Evolutionary conservation across 306 rosid species (phyloP), one percentile per base, ranked within the genome.

Genomic region (Prunus persica): DNA sequence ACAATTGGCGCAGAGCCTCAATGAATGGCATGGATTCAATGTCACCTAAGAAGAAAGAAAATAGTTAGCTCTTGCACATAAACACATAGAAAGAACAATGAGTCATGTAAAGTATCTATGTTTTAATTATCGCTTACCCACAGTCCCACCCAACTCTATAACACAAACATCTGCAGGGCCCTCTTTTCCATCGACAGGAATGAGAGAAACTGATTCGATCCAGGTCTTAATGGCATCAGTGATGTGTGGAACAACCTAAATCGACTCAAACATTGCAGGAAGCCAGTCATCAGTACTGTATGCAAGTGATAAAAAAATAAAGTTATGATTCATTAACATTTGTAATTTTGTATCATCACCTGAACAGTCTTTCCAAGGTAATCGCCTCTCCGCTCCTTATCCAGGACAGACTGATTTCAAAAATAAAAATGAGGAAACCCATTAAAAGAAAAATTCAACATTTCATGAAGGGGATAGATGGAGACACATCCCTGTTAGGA

Each of bases 1-100:
- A 96, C 77, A 96, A 80, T 47, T 92, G 98, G 32, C 99, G 88
- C 22, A 96, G 79, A 80, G 98, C 96, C 86, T 96, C 99, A 65
- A 92, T 86, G 81, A 96, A 96, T 30, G 99, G 99, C 99, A 92
- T 96, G 67, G 99, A 96, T 84, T 96, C 99, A 80, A 96, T 96
- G 81, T 96, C 98, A 81, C 99, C 99, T 96, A 66, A 24, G 46
- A 80, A 82, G 27, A 83, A 72, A 72, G 60, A 56, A 75, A n/a
- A 24, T 22, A 46, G 65, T n/a, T 54, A 45, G 46, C 46, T 74
- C 46, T 24, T 62, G 32, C 16, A 20, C 8, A 65, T 73, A 75
- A 74, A 73, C 10, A 2, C 71, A 49, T 45, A 22, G 34, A 65
- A 68, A 7, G 3, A 34, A 52, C 34, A 79, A 62, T 63, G 78